Base-by-base conservation (phyloP, 2,329 filamentous ascomycete genomes). In the Aureobasidium subglaciale region DNA sequence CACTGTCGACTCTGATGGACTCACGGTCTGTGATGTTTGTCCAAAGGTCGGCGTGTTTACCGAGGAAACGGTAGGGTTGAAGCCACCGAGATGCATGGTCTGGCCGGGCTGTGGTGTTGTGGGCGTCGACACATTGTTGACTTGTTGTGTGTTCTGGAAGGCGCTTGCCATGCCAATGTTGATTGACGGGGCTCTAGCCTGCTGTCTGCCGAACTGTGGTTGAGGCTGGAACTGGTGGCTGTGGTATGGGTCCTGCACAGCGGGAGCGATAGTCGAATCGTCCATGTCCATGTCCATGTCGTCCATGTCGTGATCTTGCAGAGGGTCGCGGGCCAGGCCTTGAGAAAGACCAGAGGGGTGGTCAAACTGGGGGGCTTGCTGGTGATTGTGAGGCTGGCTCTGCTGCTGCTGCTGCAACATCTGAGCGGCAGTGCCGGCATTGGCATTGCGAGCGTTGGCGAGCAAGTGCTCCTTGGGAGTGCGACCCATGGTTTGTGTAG, bases 271-370 rank as follows among this genome's bases (percentile, higher is more conserved):
- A 46, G 88, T 78, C 7, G 84, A 81, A 63, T 96, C 90, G 66
- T 97, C 92, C 86, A 97, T 88, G 66, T 97, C 92, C 92, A 97
- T 96, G 52, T 90, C 90, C 27, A 95, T 82, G 16, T 88, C 84
- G 58, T 77, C 69, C 59, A 60, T 60, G 54, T 60, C 56, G 22
- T 57, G 54, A 13, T 43, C 54, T 16, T 57, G 56, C 27, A 60
- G 46, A 20, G 54, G 54, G 34, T 60, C 54, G n/a, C 43, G 43
- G 7, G 42, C 40, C 7, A 58, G 40, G 10, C 52, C 57, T 45
- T 58, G 57, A 5, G 59, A 55, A 15, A 60, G 54, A 18, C 53
- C 59, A 16, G 52, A 56, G n/a, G 54, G 49, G 6, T 56, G 46
- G 37, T 58, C 55, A 16, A 56, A 56, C 15, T 56, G 54, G 35